Percentiles rank a stretch among this genome's conserved stretches.
These are phyloP conservation scores for Kwoniella sp. DNA, from an alignment of 768 basidiomycete genomes.

Conservation along the genomic window DNA sequence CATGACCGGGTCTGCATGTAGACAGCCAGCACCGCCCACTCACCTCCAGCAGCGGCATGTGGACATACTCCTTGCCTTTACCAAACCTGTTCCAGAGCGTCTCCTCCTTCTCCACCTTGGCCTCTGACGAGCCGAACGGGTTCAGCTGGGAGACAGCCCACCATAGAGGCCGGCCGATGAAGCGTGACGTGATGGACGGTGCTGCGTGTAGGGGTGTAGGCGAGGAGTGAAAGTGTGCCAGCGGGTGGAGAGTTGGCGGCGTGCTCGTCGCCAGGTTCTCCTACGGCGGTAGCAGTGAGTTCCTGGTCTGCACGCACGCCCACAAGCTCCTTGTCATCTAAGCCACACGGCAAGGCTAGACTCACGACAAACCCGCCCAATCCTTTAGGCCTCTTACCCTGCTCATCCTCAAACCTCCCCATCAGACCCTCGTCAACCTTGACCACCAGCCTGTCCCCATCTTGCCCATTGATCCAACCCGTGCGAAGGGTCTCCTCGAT, in stretches of 20 bases:
- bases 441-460: constrained; percentile 37
- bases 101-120: constrained; percentile 35
- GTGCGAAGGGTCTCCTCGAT: constrained; percentile 34
- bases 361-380: constrained; percentile 47
- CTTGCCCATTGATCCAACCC: constrained; percentile 31
- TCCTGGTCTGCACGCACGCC: no score
- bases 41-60: constrained; percentile 47
- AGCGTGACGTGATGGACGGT: constrained; percentile 30
- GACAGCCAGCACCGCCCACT: constrained; percentile 6
- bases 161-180: constrained; percentile 47
- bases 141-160: constrained; percentile 48
- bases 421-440: constrained; percentile 39
- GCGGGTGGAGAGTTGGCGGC: constrained; percentile 32
- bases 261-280: constrained; percentile 16
- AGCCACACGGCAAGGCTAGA: not conserved
- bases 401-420: constrained; percentile 30
- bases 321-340: no score
- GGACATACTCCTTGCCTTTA: constrained; percentile 41
- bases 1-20: not conserved
- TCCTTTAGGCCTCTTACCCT: constrained; percentile 39
- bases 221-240: constrained; percentile 34
- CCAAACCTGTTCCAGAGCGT: constrained; percentile 39
- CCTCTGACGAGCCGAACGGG: constrained; percentile 34
- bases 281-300: no score
- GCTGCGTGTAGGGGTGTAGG: constrained; percentile 36